phyloP scores from a whole-genome alignment of 2,329 filamentous ascomycete species.

The Knufia fluminis region DNA sequence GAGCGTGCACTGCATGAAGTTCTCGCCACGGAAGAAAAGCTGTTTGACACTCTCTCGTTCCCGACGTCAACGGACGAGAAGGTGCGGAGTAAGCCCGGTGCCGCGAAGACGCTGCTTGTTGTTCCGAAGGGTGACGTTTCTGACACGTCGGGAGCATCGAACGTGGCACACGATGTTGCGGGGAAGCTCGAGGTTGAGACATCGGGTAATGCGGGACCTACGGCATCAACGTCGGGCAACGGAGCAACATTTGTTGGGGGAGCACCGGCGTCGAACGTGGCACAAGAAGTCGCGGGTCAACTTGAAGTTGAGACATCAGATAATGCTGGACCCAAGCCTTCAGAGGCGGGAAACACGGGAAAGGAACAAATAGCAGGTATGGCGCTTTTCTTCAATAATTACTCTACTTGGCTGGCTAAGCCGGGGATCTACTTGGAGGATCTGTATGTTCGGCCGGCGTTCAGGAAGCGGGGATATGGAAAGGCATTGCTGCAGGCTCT shows the following conservation, averaged over 20 bases:
- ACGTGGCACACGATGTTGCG: no score
- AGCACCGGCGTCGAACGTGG: neutral
- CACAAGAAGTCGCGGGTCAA: neutral
- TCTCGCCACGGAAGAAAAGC: conserved; percentile 65
- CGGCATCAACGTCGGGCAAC: no score
- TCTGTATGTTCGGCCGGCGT: conserved; percentile 65
- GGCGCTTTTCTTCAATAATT: conserved; percentile 92
- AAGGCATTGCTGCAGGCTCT: conserved; percentile 63
- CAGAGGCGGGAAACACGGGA: conserved; percentile 15
- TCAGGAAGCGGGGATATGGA: conserved; percentile 71
- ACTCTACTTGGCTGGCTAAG: conserved; percentile 81
- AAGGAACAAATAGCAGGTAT: conserved; percentile 54
- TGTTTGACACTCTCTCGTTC: conserved; percentile 70
- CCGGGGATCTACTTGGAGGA: conserved; percentile 92
- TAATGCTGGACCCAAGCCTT: neutral
- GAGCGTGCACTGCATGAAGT: conserved; percentile 68
- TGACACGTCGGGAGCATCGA: conserved; percentile 26
- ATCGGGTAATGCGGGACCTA: no score
- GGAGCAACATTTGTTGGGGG: neutral
- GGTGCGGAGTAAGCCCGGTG: conserved; percentile 36
- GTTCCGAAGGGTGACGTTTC: conserved; percentile 35
- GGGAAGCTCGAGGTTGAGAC: no score
- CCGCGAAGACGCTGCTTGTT: conserved; percentile 67
- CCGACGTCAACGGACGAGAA: conserved; percentile 31
- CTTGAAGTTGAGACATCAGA: neutral